Percentiles rank a stretch among this genome's conserved stretches.
phyloP scores from a whole-genome alignment of 2,329 filamentous ascomycete species.

The Fusarium agapanthi region DNA sequence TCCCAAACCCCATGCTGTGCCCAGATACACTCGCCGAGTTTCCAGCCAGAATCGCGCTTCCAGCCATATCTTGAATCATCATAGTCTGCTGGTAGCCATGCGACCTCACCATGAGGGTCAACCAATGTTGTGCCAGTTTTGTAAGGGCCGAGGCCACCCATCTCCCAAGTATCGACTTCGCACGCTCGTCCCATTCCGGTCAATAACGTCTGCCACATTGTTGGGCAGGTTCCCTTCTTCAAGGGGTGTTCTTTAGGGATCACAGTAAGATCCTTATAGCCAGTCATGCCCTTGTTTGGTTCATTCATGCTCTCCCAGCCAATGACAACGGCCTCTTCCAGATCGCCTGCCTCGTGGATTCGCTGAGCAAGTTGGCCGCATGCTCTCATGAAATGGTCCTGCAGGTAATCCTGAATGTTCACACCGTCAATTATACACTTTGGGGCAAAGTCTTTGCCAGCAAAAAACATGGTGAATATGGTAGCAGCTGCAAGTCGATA shows the following conservation, averaged over 20 bases:
- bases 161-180: conserved; percentile 91
- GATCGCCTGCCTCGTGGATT: conserved; percentile 88
- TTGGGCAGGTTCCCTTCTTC: conserved; percentile 92
- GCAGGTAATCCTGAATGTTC: conserved; percentile 96
- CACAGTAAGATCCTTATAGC: conserved; percentile 80
- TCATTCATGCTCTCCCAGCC: conserved; percentile 98
- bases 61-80: conserved; percentile 91
- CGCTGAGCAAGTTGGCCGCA: conserved; percentile 82
- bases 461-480: conserved; percentile 95
- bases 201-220: conserved; percentile 91
- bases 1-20: conserved; percentile 98
- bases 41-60: conserved; percentile 88
- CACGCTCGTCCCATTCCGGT: conserved; percentile 91
- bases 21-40: conserved; percentile 94
- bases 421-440: conserved; percentile 94
- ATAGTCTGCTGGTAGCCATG: conserved; percentile 85
- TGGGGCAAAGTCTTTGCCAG: conserved; percentile 88
- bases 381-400: conserved; percentile 84
- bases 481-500: conserved; percentile 85
- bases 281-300: conserved; percentile 87
- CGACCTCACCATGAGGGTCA: conserved; percentile 84
- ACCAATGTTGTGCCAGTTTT: conserved; percentile 85
- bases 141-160: conserved; percentile 91
- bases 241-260: conserved; percentile 89
- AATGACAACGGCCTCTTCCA: conserved; percentile 87